Conservation (phyloP, 257 asterid species). For the Solanum sitiens region DNA sequence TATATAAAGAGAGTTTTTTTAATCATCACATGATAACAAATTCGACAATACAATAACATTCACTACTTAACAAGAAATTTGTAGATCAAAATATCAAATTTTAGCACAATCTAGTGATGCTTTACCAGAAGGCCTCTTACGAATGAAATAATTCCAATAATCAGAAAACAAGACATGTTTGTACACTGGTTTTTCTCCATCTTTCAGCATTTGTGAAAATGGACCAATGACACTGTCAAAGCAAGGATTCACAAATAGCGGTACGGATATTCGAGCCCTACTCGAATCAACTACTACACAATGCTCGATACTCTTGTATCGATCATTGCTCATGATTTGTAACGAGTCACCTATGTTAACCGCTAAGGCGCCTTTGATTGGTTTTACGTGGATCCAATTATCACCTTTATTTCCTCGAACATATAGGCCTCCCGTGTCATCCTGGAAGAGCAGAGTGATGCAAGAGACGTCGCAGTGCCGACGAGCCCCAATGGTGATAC, state of each 20-base stretch:
- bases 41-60: background rate
- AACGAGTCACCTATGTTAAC: slow-evolving; percentile 39
- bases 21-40: background rate
- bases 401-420: slow-evolving; percentile 17
- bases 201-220: slow-evolving; percentile 23
- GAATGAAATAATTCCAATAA: slow-evolving; percentile 35
- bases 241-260: slow-evolving; percentile 31
- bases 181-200: slow-evolving; percentile 30
- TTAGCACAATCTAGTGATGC: slow-evolving; percentile 28
- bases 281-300: slow-evolving; percentile 19
- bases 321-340: slow-evolving; percentile 45
- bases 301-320: slow-evolving; percentile 51
- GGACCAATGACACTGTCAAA: slow-evolving; percentile 30
- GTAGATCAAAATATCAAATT: slow-evolving; percentile 3
- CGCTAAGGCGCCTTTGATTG: slow-evolving; percentile 34
- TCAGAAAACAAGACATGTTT: slow-evolving; percentile 26
- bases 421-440: slow-evolving; percentile 45
- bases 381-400: slow-evolving; percentile 37
- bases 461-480: slow-evolving; percentile 37
- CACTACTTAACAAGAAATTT: background rate
- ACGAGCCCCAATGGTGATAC: slow-evolving; percentile 34
- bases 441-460: slow-evolving; percentile 46
- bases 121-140: slow-evolving; percentile 39
- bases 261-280: slow-evolving; percentile 34
- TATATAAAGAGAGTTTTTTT: background rate